Percentiles rank a stretch among this genome's conserved stretches.
Evolutionary conservation across 345 rosid genomes (phyloP).

Genomic region (Hypericum perforatum): DNA sequence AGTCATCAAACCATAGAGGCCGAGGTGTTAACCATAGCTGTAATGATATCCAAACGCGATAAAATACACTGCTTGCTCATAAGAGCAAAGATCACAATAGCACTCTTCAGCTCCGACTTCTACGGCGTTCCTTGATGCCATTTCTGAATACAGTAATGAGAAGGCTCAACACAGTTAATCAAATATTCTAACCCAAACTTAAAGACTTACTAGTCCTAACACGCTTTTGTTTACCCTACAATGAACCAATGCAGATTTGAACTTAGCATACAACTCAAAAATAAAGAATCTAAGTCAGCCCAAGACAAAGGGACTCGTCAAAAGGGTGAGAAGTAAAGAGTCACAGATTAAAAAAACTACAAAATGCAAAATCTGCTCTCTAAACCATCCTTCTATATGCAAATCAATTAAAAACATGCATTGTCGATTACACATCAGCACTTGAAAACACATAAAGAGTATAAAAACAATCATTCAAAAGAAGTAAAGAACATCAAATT

Average conservation of each 20-base stretch:
- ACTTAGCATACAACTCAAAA: neutral
- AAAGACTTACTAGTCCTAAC: neutral
- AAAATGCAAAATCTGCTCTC: no score
- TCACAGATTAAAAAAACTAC: no score
- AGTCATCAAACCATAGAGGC: conserved; percentile 61
- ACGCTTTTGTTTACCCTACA: neutral
- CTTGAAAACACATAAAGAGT: no score
- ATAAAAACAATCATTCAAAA: conserved; percentile 1
- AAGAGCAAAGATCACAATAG: conserved; percentile 15
- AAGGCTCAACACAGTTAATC: neutral
- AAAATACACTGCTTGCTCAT: conserved; percentile 22
- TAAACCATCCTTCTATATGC: no score
- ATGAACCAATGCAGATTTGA: neutral
- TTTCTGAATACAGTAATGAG: conserved; percentile 43
- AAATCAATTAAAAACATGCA: neutral
- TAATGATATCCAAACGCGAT: conserved; percentile 32
- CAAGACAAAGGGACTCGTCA: no score
- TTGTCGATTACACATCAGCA: no score
- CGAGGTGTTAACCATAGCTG: conserved; percentile 51
- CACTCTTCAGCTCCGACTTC: conserved; percentile 78
- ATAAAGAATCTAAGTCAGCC: neutral
- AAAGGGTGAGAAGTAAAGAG: no score
- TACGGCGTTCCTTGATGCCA: conserved; percentile 66
- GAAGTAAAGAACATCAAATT: conserved; percentile 16
- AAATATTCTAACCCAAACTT: no score